Percentiles rank a stretch among this genome's conserved stretches.
Conservation (phyloP, 345 rosid species). For the Syzygium oleosum region DNA sequence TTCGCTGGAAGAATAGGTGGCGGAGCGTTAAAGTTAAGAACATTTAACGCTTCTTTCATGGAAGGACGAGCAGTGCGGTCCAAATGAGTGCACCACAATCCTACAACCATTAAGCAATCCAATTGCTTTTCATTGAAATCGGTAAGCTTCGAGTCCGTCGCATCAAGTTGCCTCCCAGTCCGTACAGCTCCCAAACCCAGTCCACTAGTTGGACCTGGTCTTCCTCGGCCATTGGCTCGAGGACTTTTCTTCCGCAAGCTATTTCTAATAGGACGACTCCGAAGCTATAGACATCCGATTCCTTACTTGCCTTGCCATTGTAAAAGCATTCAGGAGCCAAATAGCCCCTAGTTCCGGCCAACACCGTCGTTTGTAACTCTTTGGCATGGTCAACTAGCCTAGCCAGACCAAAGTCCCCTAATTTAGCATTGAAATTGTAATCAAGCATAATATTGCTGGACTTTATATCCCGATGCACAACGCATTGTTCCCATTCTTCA, state of each 20-base stretch:
- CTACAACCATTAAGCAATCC: neutral
- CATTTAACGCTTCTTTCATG: neutral
- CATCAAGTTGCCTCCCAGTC: neutral
- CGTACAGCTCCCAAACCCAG: neutral
- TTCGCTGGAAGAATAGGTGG: neutral
- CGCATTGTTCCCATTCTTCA: neutral
- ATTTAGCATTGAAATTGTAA: neutral
- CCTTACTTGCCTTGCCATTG: neutral
- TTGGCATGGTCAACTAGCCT: neutral
- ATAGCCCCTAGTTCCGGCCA: neutral
- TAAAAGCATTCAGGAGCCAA: neutral
- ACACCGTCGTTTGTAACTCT: neutral
- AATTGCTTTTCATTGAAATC: neutral
- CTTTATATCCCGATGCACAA: fast-evolving
- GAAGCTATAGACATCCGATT: fast-evolving
- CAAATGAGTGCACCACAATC: neutral
- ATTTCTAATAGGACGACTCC: neutral
- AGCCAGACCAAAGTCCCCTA: neutral
- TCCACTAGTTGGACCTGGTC: neutral
- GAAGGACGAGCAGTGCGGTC: neutral
- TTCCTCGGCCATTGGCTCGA: neutral
- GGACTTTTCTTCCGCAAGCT: neutral
- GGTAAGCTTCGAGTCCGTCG: neutral
- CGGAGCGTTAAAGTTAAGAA: neutral
- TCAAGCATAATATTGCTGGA: neutral